Evolutionary conservation across 805 yeast species (phyloP), one percentile per base, ranked within the genome.

Genomic region (Candida stauntonica): DNA sequence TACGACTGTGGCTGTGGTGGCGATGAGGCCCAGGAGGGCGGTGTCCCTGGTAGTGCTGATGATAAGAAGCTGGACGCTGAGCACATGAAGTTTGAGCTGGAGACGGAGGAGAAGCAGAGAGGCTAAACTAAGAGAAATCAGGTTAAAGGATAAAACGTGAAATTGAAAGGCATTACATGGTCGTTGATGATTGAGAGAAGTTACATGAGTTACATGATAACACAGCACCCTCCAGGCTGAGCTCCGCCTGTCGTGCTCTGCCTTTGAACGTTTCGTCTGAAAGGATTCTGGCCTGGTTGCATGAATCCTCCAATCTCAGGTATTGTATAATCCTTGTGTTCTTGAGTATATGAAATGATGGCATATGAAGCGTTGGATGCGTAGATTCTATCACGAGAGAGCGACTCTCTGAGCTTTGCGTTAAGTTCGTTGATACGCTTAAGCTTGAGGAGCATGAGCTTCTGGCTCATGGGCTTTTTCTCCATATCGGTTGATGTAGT

Each of bases 1-100:
- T 93, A 93, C 61, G 95, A 89, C 54, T 91, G 99, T 67, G 99
- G 99, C 0, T 91, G 99, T 64, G 95, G 93, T 1, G 95, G 79
- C 35, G 91, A 79, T 51, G 76, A 72, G 48, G 63, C 52, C 5
- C 26, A 17, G 2, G 40, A 31, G 21, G 42, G 27, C 16, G 35
- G 44, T 26, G 50, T 33, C 43, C 20, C 24, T 15, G 44, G 40
- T 4, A 29, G 35, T 28, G 29, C 23, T 6, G 36, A 37, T 19
- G 40, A 30, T 4, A 17, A 26, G 23, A 23, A 17, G n/a, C 24
- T 41, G 12, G 71, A 73, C 3, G 54, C 68, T 39, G 66, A 65
- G 2, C 78, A 73, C 51, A 54, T 75, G 44, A 57, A 66, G 19
- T 51, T 52, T 76, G 37, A 65, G 66, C 38, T 60, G 72, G 77